Evolutionary conservation across 2,329 filamentous ascomycete genomes (phyloP).

Genomic region (Colletotrichum musicola): DNA sequence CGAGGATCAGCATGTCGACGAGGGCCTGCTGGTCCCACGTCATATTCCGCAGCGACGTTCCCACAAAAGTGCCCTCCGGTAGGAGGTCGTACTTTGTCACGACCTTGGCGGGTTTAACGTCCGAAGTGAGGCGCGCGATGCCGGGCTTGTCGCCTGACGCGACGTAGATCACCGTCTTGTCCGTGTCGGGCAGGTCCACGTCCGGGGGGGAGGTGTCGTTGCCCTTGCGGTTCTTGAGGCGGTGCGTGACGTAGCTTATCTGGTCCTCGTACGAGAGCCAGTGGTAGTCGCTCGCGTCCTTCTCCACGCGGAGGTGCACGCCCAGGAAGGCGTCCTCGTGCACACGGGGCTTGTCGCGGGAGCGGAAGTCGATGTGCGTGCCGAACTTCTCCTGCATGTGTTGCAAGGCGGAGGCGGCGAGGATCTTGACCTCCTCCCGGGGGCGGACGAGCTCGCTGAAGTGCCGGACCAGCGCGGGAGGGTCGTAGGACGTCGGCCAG

Average conservation of each 20-base stretch:
- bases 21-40: slow-evolving; percentile 7
- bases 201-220: background rate
- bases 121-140: background rate
- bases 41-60: slow-evolving; percentile 5
- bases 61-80: background rate
- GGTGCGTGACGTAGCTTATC: background rate
- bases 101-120: background rate
- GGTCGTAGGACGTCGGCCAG: background rate
- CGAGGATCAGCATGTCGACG: slow-evolving; percentile 6
- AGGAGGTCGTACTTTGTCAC: slow-evolving; percentile 2
- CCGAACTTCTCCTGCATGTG: background rate
- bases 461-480: background rate
- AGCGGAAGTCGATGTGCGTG: background rate
- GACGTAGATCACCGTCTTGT: background rate
- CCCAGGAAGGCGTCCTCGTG: background rate
- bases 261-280: background rate
- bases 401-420: background rate
- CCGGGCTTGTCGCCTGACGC: background rate
- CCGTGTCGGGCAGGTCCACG: background rate
- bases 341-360: background rate
- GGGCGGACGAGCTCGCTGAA: slow-evolving; percentile 8
- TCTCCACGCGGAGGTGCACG: background rate
- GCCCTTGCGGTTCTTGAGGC: background rate
- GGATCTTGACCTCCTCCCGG: background rate
- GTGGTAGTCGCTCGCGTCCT: background rate